phyloP scores from a whole-genome alignment of 306 rosid genomes.

The Senna tora region DNA sequence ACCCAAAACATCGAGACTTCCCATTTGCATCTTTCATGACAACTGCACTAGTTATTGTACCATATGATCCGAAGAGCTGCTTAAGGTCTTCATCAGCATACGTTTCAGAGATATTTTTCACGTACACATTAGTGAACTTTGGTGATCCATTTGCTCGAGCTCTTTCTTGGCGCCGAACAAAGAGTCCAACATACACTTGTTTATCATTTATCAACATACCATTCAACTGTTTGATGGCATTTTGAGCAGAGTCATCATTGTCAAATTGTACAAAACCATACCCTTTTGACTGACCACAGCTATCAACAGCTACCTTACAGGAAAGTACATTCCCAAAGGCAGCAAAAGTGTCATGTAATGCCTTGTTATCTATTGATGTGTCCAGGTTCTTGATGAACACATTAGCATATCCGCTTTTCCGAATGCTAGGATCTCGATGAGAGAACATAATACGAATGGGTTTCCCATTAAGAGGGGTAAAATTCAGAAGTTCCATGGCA shows the following conservation, averaged over 20 bases:
- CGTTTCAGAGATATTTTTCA: slow-evolving; percentile 71
- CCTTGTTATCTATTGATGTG: slow-evolving; percentile 75
- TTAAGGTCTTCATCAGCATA: slow-evolving; percentile 57
- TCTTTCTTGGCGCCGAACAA: slow-evolving; percentile 70
- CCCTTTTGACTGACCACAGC: slow-evolving; percentile 74
- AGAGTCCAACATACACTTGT: slow-evolving; percentile 65
- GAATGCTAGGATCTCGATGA: slow-evolving; percentile 77
- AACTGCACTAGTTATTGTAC: slow-evolving; percentile 67
- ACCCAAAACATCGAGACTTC: slow-evolving; percentile 83
- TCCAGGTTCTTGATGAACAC: slow-evolving; percentile 84
- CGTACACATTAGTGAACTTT: slow-evolving; percentile 73
- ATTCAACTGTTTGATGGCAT: slow-evolving; percentile 63
- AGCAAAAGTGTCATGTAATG: slow-evolving; percentile 75
- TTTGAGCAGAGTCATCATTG: slow-evolving; percentile 63
- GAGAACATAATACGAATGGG: slow-evolving; percentile 89
- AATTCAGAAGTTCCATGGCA: slow-evolving; percentile 66
- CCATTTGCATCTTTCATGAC: slow-evolving; percentile 70
- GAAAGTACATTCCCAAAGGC: slow-evolving; percentile 79
- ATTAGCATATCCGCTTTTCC: slow-evolving; percentile 81
- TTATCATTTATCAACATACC: slow-evolving; percentile 83
- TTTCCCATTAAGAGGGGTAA: slow-evolving; percentile 66
- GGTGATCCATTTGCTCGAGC: slow-evolving; percentile 50
- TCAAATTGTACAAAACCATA: slow-evolving; percentile 87
- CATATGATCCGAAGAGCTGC: slow-evolving; percentile 54
- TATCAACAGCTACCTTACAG: slow-evolving; percentile 77